Evolutionary conservation across 306 rosid species (phyloP), one percentile per base, ranked within the genome.

Genomic region (Calophaca sinica): DNA sequence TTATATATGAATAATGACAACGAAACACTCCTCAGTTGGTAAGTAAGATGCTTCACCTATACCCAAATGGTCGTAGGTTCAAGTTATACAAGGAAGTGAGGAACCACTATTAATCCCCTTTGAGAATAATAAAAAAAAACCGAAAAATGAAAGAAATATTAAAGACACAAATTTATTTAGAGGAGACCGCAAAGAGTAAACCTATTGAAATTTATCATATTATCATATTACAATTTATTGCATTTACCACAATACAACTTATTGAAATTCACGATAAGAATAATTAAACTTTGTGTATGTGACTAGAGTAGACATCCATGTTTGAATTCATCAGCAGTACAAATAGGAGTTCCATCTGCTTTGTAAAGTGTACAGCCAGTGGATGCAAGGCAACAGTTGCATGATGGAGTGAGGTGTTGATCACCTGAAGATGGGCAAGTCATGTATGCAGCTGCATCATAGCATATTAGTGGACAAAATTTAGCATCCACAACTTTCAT

Each of bases 341-440:
- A 87, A 81, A 48, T 46, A 6, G 9, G 15, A 53, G 84, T 75
- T 72, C 84, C 87, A 62, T 86, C 80, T 2, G 36, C 9, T 0
- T 29, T 2, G 51, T 79, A 83, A 55, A 86, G 13, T 28, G 60
- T 32, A 49, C 89, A 83, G 3, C 87, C 87, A 0, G 7, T 15
- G 10, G 67, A 7, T 20, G 86, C 87, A n/a, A 81, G 38, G 68
- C 87, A 86, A 9, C 87, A 86, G 39, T 79, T 86, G 81, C 88
- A 86, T 7, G 4, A 0, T 53, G 90, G 84, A 26, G n/a, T 0
- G 54, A 86, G 84, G 5, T 75, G 87, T 7, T 62, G 1, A 14
- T 62, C 36, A 9, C 84, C 89, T 7, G 88, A 61, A 26, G 86
- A 74, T n/a, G 82, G 78, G 48, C 90, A 86, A 10, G 79, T 86